phyloP scores from a whole-genome alignment of 345 rosid genomes.

The Eucalyptus tenuipes region DNA sequence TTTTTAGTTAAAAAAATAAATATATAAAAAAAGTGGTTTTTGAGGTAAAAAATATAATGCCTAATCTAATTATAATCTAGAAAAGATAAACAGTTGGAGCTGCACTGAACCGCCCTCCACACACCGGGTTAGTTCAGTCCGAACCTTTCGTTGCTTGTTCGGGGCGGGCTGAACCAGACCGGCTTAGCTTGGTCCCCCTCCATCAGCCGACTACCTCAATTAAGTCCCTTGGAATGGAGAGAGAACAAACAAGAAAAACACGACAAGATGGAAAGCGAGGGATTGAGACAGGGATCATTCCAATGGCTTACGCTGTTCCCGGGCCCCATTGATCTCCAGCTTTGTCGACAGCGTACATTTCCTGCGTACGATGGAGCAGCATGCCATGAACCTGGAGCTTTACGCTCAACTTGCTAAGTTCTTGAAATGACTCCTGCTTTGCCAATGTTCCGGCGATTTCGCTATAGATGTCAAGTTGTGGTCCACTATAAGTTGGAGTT shows the following conservation, averaged over 20 bases:
- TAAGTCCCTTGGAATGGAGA: background rate
- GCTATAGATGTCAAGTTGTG: background rate
- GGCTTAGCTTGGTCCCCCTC: background rate
- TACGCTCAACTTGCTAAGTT: background rate
- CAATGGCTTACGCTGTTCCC: background rate
- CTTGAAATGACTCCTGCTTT: background rate
- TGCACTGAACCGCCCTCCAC: background rate
- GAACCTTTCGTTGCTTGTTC: background rate
- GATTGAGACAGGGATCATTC: background rate
- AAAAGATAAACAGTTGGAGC: background rate
- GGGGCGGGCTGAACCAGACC: background rate
- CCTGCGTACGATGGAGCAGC: background rate
- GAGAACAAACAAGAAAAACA: background rate
- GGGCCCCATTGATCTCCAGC: background rate
- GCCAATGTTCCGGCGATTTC: background rate
- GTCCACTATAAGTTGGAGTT: background rate
- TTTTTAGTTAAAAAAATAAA: background rate
- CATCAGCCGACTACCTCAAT: background rate
- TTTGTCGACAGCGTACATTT: background rate
- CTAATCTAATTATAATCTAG: background rate
- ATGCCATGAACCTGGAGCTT: background rate
- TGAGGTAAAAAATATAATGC: background rate
- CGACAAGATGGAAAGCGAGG: background rate
- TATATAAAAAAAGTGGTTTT: background rate
- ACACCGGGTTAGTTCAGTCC: background rate